Base-by-base conservation (phyloP, 2,329 filamentous ascomycete genomes). In the Penicillium fuscoglaucum region DNA sequence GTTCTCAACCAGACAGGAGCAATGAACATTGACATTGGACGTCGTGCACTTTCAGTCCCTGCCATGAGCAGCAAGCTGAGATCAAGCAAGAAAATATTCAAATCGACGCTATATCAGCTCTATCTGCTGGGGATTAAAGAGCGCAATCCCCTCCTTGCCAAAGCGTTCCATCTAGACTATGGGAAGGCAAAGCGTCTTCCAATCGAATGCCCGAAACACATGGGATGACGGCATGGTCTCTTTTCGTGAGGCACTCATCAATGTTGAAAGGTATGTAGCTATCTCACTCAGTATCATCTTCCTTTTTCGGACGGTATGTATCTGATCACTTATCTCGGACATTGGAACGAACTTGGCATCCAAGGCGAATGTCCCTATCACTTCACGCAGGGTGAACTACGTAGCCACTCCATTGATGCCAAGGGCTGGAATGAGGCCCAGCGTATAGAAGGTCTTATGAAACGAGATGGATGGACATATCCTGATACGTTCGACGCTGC, bases 161-260 rank as follows among this genome's bases (percentile, higher is more conserved):
- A 54, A 57, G 40, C 63, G 24, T 66, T 67, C 55, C 44, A 67
- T 60, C 29, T 66, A 37, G 52, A 66, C 39, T 57, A 69, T 58
- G 59, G 66, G 19, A 68, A 66, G 37, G 66, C 63, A 46, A 63
- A 63, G 33, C 63, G 66, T 29, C 55, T 66, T 46, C 41, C 60
- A 0, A 44, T 71, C 7, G 62, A 68, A 53, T 54, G 59, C 61
- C 1, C 61, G 68, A 5, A 57, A 66, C 62, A 68, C 63, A 2
- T 68, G 63, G 64, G 65, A 68, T 47, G 65, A 66, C 58, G 65
- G 69, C 13, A 65, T 70, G 26, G 54, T 69, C 6, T 58, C 62
- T 12, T 65, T 67, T 24, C 59, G 64, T 6, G 63, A 70, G 61
- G 54, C 63, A 15, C 62, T 71, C 17, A 67, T 70, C 26, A 64